These are phyloP conservation scores for Capronia americana DNA, from an alignment of 2,329 filamentous ascomycete genomes.

Conservation along the genomic window DNA sequence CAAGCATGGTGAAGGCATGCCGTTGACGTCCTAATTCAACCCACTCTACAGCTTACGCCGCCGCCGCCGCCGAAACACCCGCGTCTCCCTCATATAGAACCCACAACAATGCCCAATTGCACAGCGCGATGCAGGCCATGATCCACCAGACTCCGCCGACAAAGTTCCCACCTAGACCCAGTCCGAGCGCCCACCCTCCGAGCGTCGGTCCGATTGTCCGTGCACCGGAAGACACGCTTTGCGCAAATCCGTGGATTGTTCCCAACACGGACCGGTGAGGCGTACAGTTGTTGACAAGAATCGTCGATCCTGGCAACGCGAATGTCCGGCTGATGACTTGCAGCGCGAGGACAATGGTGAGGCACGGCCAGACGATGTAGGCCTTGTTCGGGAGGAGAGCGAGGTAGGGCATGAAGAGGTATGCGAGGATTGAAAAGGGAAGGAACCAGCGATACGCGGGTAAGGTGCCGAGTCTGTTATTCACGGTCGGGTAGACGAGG, in stretches of 20 bases:
- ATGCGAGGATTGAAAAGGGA: conserved; percentile 72
- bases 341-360: conserved; percentile 67
- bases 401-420: conserved; percentile 73
- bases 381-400: conserved; percentile 67
- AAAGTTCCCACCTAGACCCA: conserved; percentile 60
- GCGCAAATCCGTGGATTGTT: conserved; percentile 65
- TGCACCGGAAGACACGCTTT: conserved; percentile 61
- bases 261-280: conserved; percentile 63
- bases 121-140: conserved; percentile 59
- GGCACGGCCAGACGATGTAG: conserved; percentile 67
- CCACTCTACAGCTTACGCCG: too few relatives aligned
- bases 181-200: conserved; percentile 60
- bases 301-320: conserved; percentile 63
- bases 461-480: conserved; percentile 70
- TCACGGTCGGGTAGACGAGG: conserved; percentile 72
- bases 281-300: conserved; percentile 66
- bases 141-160: conserved; percentile 66
- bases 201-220: conserved; percentile 63
- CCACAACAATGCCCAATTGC: conserved; percentile 65
- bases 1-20: too few relatives aligned
- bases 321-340: conserved; percentile 79
- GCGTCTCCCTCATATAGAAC: conserved; percentile 65
- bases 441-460: conserved; percentile 72
- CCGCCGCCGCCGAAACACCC: too few relatives aligned
- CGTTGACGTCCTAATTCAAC: too few relatives aligned